These are phyloP conservation scores for Globisporangium barbulae DNA, from an alignment of 352 stramenopile species.

Conservation along the genomic window DNA sequence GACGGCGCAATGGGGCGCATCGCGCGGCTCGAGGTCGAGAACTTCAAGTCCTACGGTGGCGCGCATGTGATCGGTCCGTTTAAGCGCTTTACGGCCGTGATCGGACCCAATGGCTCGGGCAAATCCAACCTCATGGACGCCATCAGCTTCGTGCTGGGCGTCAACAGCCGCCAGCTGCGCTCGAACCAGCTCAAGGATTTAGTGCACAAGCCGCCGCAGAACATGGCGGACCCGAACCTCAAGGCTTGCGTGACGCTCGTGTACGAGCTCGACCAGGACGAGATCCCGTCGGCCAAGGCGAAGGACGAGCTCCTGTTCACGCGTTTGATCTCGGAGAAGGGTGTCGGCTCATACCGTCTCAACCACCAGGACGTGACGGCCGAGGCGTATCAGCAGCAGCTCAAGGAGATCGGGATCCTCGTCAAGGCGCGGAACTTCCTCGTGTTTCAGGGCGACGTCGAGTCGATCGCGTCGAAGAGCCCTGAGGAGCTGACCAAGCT, in stretches of 20 bases:
- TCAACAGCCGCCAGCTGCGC: slow-evolving; percentile 95
- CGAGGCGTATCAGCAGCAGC: slow-evolving; percentile 92
- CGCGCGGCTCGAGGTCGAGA: slow-evolving; percentile 95
- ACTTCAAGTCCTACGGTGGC: slow-evolving; percentile 99
- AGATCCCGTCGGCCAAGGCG: slow-evolving; percentile 47
- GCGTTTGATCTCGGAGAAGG: slow-evolving; percentile 91
- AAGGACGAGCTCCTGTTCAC: slow-evolving; percentile 89
- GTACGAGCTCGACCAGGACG: slow-evolving; percentile 81
- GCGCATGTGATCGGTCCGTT: slow-evolving; percentile 95
- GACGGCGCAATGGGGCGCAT: slow-evolving; percentile 75
- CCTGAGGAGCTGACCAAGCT: slow-evolving; percentile 95
- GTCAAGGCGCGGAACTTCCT: slow-evolving; percentile 99
- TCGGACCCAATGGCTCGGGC: slow-evolving; percentile 96
- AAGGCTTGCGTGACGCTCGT: slow-evolving; percentile 93
- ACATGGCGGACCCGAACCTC: slow-evolving; percentile 34
- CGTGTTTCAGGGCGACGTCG: slow-evolving; percentile 99
- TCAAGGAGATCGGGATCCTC: slow-evolving; percentile 96
- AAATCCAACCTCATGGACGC: slow-evolving; percentile 96
- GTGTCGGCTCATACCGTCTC: slow-evolving; percentile 81
- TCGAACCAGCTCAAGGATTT: slow-evolving; percentile 96
- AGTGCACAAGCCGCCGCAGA: slow-evolving; percentile 84
- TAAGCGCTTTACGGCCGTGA: slow-evolving; percentile 96
- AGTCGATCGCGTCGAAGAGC: slow-evolving; percentile 95
- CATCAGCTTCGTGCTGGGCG: slow-evolving; percentile 97
- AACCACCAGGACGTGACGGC: slow-evolving; percentile 79